Conservation (phyloP, 2,329 filamentous ascomycete genomes). For the Xylariales sp. region DNA sequence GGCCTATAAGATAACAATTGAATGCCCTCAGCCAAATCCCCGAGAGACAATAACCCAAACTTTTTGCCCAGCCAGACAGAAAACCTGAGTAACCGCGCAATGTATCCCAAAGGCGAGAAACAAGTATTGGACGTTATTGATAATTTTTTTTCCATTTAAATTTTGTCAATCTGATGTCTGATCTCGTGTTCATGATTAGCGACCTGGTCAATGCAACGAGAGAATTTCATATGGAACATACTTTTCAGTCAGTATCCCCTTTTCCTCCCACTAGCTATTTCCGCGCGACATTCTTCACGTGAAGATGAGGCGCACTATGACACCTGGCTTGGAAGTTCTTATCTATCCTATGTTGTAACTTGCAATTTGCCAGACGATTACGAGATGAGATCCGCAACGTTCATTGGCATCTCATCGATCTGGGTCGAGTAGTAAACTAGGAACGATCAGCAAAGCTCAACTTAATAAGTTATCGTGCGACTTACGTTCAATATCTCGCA, state of each 20-base stretch:
- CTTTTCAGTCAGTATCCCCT: conserved; percentile 5
- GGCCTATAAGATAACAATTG: too few relatives aligned
- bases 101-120: too few relatives aligned
- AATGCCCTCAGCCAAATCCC: too few relatives aligned
- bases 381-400: conserved; percentile 63
- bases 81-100: too few relatives aligned
- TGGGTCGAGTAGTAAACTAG: conserved; percentile 91
- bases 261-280: conserved; percentile 1
- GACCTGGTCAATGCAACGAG: background rate
- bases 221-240: conserved; percentile 3
- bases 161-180: conserved; percentile 3
- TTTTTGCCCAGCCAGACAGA: too few relatives aligned
- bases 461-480: conserved; percentile 12
- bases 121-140: too few relatives aligned
- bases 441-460: background rate
- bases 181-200: background rate
- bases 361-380: conserved; percentile 24
- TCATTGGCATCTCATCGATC: conserved; percentile 99
- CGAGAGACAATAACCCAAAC: too few relatives aligned
- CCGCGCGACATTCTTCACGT: background rate
- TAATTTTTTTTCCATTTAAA: too few relatives aligned
- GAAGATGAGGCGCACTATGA: background rate
- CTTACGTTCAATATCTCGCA: conserved; percentile 92
- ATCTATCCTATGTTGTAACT: background rate
- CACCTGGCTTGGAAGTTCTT: background rate